Evolutionary conservation across 768 basidiomycete genomes (phyloP).

Genomic region (Lentinula guzmanii): DNA sequence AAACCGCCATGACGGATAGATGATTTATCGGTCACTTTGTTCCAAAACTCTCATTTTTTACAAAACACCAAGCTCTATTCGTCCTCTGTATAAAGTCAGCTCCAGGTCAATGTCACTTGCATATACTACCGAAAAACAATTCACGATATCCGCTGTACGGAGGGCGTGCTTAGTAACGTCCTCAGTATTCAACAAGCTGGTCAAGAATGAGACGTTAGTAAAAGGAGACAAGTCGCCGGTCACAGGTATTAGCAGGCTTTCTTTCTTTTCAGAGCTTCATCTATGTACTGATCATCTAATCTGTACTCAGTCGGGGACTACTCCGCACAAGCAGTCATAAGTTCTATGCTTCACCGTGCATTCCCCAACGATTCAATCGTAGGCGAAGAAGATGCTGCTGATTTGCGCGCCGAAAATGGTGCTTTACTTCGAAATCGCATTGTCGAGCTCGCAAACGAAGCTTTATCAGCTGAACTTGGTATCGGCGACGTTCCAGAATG

Average conservation of each 20-base stretch:
- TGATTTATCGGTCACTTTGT: neutral
- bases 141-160: constrained; percentile 84
- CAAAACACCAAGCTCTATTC: neutral
- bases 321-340: constrained; percentile 89
- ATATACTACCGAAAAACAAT: constrained; percentile 64
- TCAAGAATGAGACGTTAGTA: constrained; percentile 78
- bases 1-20: neutral
- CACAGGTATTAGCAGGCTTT: constrained; percentile 46
- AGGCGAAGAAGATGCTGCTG: constrained; percentile 90
- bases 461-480: constrained; percentile 48
- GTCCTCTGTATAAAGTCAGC: neutral
- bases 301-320: constrained; percentile 75
- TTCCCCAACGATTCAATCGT: constrained; percentile 89
- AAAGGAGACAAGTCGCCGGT: constrained; percentile 93
- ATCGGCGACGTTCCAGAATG: constrained; percentile 59
- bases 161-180: constrained; percentile 81
- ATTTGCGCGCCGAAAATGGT: constrained; percentile 51
- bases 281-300: too few relatives aligned
- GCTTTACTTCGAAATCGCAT: constrained; percentile 55
- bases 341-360: constrained; percentile 63
- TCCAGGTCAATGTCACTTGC: constrained; percentile 38
- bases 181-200: constrained; percentile 79
- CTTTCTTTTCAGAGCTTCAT: neutral
- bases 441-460: constrained; percentile 76
- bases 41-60: neutral